Base-by-base conservation (phyloP, 2,329 filamentous ascomycete genomes). In the Proliferodiscus dingleyae region DNA sequence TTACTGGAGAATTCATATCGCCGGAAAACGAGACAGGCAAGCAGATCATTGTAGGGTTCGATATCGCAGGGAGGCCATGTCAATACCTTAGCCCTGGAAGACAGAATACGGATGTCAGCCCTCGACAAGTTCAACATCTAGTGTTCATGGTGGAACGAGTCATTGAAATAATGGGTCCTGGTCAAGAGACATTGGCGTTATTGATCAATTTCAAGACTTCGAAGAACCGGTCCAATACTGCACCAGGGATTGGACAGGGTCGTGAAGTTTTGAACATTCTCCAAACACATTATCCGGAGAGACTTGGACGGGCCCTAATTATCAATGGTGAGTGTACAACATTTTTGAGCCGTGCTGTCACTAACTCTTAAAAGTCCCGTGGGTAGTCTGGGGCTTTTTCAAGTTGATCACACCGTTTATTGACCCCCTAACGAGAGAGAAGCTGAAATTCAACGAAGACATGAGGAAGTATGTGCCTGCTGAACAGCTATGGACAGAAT, bases 371-470 rank as follows among this genome's bases (percentile, higher is more conserved):
- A 39, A 53, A 91, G 87, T 95, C 39, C 91, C 91, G 1, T 96
- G 88, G 81, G 78, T 95, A 53, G 87, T 97, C 50, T 84, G 80
- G 66, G 87, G 87, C 41, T 98, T 98, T 76, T 95, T 97, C 77
- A 96, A 95, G 69, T 72, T 96, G 59, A 90, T 98, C 68, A 89
- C 82, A 4, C 89, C 91, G 30, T 96, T 98, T 69, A 95, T 98
- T 69, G 93, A 98, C 67, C 93, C 93, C 6, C 72, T 90, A 59
- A 98, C 93, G 8, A 82, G 87, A 47, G 83, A 93, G 62, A 98
- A 98, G 74, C 83, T 98, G 71, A 94, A 93, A 71, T 96, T 95
- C 76, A 96, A 97, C 72, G 89, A 95, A 66, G 86, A 94, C 63
- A 83, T 95, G 72, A 77, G 76, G 56, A 73, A 86, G 56, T 89